phyloP scores from a whole-genome alignment of 2,329 filamentous ascomycete genomes.

The Cucurbitaria berberidis region DNA sequence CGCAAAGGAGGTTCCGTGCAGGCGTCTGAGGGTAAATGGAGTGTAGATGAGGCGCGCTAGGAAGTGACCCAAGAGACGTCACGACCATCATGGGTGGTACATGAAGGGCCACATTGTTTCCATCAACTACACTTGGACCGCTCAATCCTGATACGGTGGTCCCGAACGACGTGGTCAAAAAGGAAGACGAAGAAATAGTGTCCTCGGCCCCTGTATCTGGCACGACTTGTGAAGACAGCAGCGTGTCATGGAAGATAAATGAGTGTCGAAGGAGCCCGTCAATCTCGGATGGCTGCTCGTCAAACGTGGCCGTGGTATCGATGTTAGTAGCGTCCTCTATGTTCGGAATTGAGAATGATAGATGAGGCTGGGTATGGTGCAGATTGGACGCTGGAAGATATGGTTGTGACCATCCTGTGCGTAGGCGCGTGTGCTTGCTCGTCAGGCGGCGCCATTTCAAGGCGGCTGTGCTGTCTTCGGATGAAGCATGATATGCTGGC shows the following conservation, averaged over 20 bases:
- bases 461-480: slow-evolving; percentile 7
- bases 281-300: slow-evolving; percentile 19
- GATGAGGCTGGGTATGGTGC: slow-evolving; percentile 1
- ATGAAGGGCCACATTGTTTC: slow-evolving; percentile 12
- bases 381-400: slow-evolving; percentile 24
- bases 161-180: slow-evolving; percentile 46
- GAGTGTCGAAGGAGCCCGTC: slow-evolving; percentile 76
- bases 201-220: slow-evolving; percentile 30
- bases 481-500: background rate
- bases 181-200: slow-evolving; percentile 41
- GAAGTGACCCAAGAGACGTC: slow-evolving; percentile 72
- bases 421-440: slow-evolving; percentile 21
- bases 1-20: slow-evolving; percentile 81
- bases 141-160: slow-evolving; percentile 35
- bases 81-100: slow-evolving; percentile 51
- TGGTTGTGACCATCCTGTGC: slow-evolving; percentile 42
- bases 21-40: slow-evolving; percentile 79
- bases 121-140: slow-evolving; percentile 26
- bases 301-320: slow-evolving; percentile 31
- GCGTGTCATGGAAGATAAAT: slow-evolving; percentile 70
- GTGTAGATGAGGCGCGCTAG: slow-evolving; percentile 68
- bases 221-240: slow-evolving; percentile 65
- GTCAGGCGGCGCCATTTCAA: slow-evolving; percentile 42
- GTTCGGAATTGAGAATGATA: slow-evolving; percentile 26
- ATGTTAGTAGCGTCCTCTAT: slow-evolving; percentile 30